Evolutionary conservation across 1,284 basidiomycete genomes (phyloP).

Genomic region (Singerocomus rubriflavus): DNA sequence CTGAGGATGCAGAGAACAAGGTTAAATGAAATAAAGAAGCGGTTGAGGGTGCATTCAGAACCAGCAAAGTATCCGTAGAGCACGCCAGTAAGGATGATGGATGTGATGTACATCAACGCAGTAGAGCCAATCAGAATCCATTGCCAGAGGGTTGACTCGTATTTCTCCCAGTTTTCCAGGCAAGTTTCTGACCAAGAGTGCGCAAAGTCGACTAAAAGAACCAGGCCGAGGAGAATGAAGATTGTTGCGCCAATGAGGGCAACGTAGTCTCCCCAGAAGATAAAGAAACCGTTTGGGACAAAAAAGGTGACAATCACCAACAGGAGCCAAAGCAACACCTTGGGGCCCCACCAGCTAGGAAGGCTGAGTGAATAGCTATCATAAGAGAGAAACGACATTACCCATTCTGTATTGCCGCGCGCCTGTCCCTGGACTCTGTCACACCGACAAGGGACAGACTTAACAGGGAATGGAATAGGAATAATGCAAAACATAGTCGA

Average conservation of each 20-base stretch:
- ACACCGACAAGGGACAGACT: conserved; percentile 83
- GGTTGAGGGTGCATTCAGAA: conserved; percentile 85
- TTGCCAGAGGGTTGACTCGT: conserved; percentile 90
- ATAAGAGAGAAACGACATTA: conserved; percentile 36
- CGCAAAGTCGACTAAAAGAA: conserved; percentile 97
- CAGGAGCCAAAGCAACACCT: conserved; percentile 82
- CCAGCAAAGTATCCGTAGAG: conserved; percentile 93
- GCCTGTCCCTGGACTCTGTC: conserved; percentile 84
- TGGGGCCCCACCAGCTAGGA: conserved; percentile 96
- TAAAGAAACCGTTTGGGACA: conserved; percentile 92
- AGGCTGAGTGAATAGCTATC: conserved; percentile 4
- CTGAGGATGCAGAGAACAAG: conserved; percentile 78
- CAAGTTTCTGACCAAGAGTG: conserved; percentile 98
- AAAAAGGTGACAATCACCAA: conserved; percentile 84
- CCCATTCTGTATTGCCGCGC: conserved; percentile 97
- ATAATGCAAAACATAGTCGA: conserved; percentile 93
- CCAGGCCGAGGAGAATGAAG: conserved; percentile 96
- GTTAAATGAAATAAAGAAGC: conserved; percentile 95
- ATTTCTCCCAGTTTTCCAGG: conserved; percentile 91
- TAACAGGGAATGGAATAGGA: conserved; percentile 86
- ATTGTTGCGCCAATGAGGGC: conserved; percentile 88
- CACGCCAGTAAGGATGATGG: conserved; percentile 82
- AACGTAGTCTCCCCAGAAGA: conserved; percentile 95
- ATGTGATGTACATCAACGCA: conserved; percentile 79
- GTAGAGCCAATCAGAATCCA: conserved; percentile 96